phyloP scores from a whole-genome alignment of 495 filamentous ascomycete genomes.

The Xylaria venustula region DNA sequence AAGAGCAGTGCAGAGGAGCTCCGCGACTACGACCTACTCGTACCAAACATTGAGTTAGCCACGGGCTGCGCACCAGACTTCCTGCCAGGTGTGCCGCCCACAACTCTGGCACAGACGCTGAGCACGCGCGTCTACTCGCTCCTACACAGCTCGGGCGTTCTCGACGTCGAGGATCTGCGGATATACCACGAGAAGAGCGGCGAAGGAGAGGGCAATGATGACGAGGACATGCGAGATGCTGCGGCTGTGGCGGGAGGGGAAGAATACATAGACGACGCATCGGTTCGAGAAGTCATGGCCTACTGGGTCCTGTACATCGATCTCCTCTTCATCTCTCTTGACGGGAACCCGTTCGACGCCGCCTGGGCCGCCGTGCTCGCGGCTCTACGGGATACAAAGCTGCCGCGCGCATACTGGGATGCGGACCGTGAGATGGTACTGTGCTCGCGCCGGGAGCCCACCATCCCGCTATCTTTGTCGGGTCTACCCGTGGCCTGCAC shows the following conservation, averaged over 20 bases:
- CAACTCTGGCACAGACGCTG: slow-evolving; percentile 75
- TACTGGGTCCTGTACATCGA: slow-evolving; percentile 97
- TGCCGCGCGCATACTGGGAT: slow-evolving; percentile 88
- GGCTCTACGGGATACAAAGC: slow-evolving; percentile 72
- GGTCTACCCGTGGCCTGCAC: slow-evolving; percentile 71
- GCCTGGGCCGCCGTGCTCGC: slow-evolving; percentile 82
- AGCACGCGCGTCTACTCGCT: slow-evolving; percentile 73
- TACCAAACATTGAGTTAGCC: slow-evolving; percentile 87
- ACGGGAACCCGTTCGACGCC: slow-evolving; percentile 86
- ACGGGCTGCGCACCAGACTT: slow-evolving; percentile 87
- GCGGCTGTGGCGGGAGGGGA: too few species aligned
- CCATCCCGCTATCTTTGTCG: slow-evolving; percentile 47
- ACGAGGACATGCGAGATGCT: slow-evolving; percentile 36
- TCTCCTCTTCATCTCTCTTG: slow-evolving; percentile 82
- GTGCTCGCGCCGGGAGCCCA: slow-evolving; percentile 61
- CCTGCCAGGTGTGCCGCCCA: slow-evolving; percentile 79
- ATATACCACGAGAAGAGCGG: slow-evolving; percentile 64
- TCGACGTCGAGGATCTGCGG: slow-evolving; percentile 61
- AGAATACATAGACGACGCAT: slow-evolving; percentile 13
- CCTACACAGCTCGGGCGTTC: slow-evolving; percentile 63
- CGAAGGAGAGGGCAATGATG: slow-evolving; percentile 37
- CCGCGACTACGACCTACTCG: slow-evolving; percentile 67
- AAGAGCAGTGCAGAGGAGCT: slow-evolving; percentile 34
- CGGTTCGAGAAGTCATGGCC: slow-evolving; percentile 65
- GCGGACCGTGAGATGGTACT: slow-evolving; percentile 72